These are phyloP conservation scores for Borovskyia barvae DNA, from an alignment of 208 protist genomes.

Conservation along the genomic window DNA sequence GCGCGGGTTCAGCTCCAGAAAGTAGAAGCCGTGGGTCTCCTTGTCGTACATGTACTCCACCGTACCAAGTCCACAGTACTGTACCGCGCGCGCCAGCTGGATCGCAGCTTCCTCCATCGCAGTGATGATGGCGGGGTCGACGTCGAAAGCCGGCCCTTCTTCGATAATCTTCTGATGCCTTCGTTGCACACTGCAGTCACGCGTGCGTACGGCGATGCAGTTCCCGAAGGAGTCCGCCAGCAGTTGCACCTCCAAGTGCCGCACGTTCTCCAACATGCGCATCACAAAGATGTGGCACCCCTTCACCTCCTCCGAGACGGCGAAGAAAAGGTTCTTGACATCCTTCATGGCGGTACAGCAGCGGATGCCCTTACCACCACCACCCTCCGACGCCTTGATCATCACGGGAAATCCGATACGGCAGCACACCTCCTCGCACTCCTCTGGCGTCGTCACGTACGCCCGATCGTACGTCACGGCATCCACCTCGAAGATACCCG, in stretches of 20 bases:
- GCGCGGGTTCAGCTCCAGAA: constrained; percentile 98
- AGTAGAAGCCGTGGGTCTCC: constrained; percentile 89
- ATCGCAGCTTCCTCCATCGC: constrained; percentile 95
- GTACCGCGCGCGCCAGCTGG: constrained; percentile 90
- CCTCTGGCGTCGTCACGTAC: constrained; percentile 89
- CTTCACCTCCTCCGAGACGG: constrained; percentile 94
- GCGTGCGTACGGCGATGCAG: constrained; percentile 92
- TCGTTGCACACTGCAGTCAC: constrained; percentile 98
- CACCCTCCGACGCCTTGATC: constrained; percentile 99
- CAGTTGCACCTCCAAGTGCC: constrained; percentile 97
- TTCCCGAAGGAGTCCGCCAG: constrained; percentile 94
- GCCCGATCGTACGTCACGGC: constrained; percentile 83
- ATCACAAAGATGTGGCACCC: constrained; percentile 98
- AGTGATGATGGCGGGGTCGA: constrained; percentile 67
- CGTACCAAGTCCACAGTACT: constrained; percentile 94
- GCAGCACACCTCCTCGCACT: constrained; percentile 83
- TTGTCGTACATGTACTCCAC: constrained; percentile 98
- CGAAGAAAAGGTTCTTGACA: constrained; percentile 82
- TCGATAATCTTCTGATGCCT: constrained; percentile 99
- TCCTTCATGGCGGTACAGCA: constrained; percentile 82
- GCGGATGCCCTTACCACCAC: constrained; percentile 98
- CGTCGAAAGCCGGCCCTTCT: constrained; percentile 93
- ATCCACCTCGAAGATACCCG: constrained; percentile 70
- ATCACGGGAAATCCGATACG: constrained; percentile 97
- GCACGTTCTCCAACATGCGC: constrained; percentile 90